These are phyloP conservation scores for Neoarthrinium moseri DNA, from an alignment of 2,329 filamentous ascomycete genomes.

Conservation along the genomic window DNA sequence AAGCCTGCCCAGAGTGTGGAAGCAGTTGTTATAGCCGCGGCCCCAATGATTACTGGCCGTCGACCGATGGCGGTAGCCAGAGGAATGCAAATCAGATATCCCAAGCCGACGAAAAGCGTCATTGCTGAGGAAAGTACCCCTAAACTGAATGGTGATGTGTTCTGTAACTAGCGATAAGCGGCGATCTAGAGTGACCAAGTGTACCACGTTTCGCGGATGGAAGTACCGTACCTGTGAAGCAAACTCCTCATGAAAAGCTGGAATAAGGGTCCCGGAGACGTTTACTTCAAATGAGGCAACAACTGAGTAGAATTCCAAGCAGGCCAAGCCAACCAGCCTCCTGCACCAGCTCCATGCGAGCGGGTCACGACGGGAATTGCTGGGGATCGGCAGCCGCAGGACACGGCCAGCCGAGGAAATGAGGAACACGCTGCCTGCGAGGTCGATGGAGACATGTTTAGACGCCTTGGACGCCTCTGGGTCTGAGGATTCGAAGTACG, in stretches of 20 bases:
- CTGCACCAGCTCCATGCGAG: constrained; percentile 24
- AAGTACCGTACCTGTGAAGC: not conserved
- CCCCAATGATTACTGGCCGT: constrained; percentile 32
- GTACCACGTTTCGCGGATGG: no score
- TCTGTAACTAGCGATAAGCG: constrained; percentile 14
- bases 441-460: constrained; percentile 8
- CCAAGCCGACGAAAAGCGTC: constrained; percentile 24
- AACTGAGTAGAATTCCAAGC: not conserved
- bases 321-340: constrained; percentile 14
- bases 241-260: not conserved
- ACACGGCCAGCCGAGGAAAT: constrained; percentile 29
- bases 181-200: no score
- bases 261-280: not conserved
- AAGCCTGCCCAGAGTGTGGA: constrained; percentile 25
- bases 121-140: constrained; percentile 27
- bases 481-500: not conserved
- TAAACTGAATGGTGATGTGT: constrained; percentile 21
- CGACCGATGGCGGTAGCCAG: constrained; percentile 34
- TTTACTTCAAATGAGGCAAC: constrained; percentile 1
- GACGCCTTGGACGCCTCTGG: not conserved
- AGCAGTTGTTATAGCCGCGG: constrained; percentile 23
- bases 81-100: constrained; percentile 30
- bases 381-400: constrained; percentile 30
- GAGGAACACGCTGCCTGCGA: constrained; percentile 27
- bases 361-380: constrained; percentile 26